phyloP scores from a whole-genome alignment of 1,284 basidiomycete species.

The Apiotrichum akiyoshidainum region DNA sequence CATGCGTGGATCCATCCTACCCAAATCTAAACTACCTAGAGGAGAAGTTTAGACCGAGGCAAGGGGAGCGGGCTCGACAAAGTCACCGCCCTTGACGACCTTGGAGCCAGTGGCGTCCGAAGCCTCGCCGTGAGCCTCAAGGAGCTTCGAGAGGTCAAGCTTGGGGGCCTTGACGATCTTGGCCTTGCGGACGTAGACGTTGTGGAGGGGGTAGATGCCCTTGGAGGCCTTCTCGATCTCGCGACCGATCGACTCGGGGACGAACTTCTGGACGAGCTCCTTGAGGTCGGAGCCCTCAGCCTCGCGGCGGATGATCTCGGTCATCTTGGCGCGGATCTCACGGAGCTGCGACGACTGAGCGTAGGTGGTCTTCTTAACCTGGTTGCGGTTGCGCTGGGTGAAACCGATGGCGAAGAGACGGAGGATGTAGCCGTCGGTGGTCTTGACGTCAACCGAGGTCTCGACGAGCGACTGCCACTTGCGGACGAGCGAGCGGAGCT shows the following conservation, averaged over 20 bases:
- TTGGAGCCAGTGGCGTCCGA: conserved; percentile 61
- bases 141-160: conserved; percentile 89
- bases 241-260: conserved; percentile 97
- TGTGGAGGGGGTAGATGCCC: conserved; percentile 50
- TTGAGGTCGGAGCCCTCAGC: conserved; percentile 94
- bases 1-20: background rate
- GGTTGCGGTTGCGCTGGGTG: conserved; percentile 93
- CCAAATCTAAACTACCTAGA: conserved; percentile 23
- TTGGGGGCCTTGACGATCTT: conserved; percentile 96
- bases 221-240: conserved; percentile 97
- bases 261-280: conserved; percentile 97
- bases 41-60: conserved; percentile 47
- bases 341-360: conserved; percentile 92
- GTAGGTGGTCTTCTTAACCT: conserved; percentile 99
- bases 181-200: conserved; percentile 96
- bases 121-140: conserved; percentile 93
- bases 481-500: conserved; percentile 97
- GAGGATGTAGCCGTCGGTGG: conserved; percentile 98
- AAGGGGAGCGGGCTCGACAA: conserved; percentile 51
- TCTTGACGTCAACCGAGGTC: conserved; percentile 98
- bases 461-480: conserved; percentile 99
- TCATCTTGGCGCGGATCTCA: conserved; percentile 99
- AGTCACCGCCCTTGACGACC: conserved; percentile 50
- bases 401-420: conserved; percentile 99
- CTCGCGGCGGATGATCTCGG: conserved; percentile 98